Percentiles rank a stretch among this genome's conserved stretches.
These are phyloP conservation scores for Karstenula rhodostoma DNA, from an alignment of 2,329 filamentous ascomycete genomes.

Conservation along the genomic window DNA sequence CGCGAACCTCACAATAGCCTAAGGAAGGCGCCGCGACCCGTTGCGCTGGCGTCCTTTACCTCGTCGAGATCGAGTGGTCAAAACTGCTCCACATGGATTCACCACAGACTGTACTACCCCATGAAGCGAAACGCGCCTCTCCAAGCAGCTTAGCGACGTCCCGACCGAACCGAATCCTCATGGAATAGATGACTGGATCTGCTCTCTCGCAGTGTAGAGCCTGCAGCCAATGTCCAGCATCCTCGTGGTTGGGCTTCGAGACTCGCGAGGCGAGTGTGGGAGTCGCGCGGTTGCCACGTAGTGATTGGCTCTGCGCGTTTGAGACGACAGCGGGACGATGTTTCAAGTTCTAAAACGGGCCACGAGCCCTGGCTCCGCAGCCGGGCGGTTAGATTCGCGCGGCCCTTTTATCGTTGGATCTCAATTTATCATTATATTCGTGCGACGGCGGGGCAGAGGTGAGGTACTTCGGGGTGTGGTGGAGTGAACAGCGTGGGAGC, in stretches of 20 bases:
- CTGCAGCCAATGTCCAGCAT: constrained; percentile 26
- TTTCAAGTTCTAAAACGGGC: constrained; percentile 45
- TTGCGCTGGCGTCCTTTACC: constrained; percentile 38
- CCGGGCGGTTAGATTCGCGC: constrained; percentile 38
- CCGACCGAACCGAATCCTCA: constrained; percentile 24
- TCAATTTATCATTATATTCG: constrained; percentile 8
- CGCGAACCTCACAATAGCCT: constrained; percentile 40
- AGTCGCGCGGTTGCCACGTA: constrained; percentile 37
- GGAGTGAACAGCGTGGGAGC: not conserved
- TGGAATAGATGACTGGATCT: constrained; percentile 27
- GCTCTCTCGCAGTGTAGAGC: constrained; percentile 20
- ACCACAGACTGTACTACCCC: constrained; percentile 27
- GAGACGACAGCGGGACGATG: constrained; percentile 32
- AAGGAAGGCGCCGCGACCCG: constrained; percentile 28
- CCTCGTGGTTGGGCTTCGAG: constrained; percentile 28
- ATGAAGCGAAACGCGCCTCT: constrained; percentile 42
- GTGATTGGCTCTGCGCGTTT: constrained; percentile 44
- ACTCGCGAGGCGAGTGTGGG: constrained; percentile 39
- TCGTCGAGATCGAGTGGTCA: constrained; percentile 41
- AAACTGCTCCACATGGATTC: constrained; percentile 37
- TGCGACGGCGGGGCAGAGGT: constrained; percentile 10
- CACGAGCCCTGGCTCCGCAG: constrained; percentile 29
- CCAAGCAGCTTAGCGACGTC: constrained; percentile 27
- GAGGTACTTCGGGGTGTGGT: not conserved
- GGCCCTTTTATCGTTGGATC: constrained; percentile 28